Base-by-base conservation (phyloP, 1,139 yeast species). In the Yamadazyma blattariae region DNA sequence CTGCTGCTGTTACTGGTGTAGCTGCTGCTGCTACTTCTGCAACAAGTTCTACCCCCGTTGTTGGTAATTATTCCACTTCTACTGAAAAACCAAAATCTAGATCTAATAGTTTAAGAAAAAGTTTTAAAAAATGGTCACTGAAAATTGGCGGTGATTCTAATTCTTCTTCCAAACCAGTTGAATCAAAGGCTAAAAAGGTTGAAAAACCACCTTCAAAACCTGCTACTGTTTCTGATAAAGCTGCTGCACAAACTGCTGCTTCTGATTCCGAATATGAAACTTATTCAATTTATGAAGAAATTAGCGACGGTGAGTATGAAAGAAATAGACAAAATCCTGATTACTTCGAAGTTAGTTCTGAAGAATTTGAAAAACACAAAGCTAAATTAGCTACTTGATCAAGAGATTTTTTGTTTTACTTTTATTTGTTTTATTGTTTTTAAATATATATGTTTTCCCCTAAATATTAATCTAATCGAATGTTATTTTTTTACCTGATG, bases 401-500 rank as follows among this genome's bases (percentile, higher is more conserved):
- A 10, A 16, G 4, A 10, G 3, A 12, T 7, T 26, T 14, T 10
- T 9, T 8, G 12, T 5, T 17, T 17, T 16, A 19, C 13, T 15
- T 10, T 15, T 16, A 26, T 16, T 29, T 29, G 17, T 30, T 30
- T 13, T 16, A 26, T 16, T 29, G 21, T 9, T 30, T 30, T 13
- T 16, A 30, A 30, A 30, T 30, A 30, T 30, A 30, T 30, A 24
- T 29, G 33, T 27, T 25, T 33, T 32, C 23, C 15, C 27, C 17
- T 34, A 19, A 34, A 22, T 23, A 17, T 17, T 17, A 17, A 5
- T 17, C 27, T 54, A 70, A 45, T 68, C 75, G 37, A 90, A 90
- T 5, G 79, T 83, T 34, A 74, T 71, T 60, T 89, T 92, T 64
- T 87, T 90, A 57, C 97, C 98, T n/a, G 82, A 71, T 0, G 96